Evolutionary conservation across 2,329 filamentous ascomycete species (phyloP).

Genomic region (Ophiostoma tasmaniense): DNA sequence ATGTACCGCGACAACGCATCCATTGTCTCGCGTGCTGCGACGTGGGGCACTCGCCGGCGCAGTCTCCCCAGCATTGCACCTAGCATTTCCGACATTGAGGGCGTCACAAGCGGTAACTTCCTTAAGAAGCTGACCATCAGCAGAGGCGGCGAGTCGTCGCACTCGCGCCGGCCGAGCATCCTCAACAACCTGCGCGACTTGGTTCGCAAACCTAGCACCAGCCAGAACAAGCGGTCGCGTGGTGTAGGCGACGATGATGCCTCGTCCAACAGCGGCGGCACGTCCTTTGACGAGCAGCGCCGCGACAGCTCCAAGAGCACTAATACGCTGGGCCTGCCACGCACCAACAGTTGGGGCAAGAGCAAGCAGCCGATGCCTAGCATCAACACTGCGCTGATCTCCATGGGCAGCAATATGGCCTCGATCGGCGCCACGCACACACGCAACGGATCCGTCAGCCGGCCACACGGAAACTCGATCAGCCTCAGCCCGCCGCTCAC

Average conservation of each 20-base stretch:
- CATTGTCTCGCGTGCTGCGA: slow-evolving; percentile 54
- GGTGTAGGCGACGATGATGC: slow-evolving; percentile 32
- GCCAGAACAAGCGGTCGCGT: slow-evolving; percentile 40
- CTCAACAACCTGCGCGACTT: slow-evolving; percentile 44
- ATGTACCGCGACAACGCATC: slow-evolving; percentile 49
- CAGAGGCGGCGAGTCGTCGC: slow-evolving; percentile 28
- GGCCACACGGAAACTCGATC: slow-evolving; percentile 14
- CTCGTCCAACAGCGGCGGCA: slow-evolving; percentile 21
- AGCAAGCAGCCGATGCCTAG: slow-evolving; percentile 43
- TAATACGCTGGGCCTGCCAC: slow-evolving; percentile 45
- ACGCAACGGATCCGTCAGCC: slow-evolving; percentile 51
- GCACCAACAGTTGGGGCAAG: slow-evolving; percentile 41
- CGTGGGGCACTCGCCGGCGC: slow-evolving; percentile 59
- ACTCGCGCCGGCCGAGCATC: slow-evolving; percentile 42
- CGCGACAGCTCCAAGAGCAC: slow-evolving; percentile 30
- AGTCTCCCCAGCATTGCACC: slow-evolving; percentile 53
- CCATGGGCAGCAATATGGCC: slow-evolving; percentile 46
- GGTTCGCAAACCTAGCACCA: slow-evolving; percentile 42
- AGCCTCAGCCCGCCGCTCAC: slow-evolving; percentile 30
- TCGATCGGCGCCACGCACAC: slow-evolving; percentile 49
- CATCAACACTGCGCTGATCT: slow-evolving; percentile 50
- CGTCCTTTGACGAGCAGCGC: slow-evolving; percentile 20
- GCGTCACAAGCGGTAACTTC: slow-evolving; percentile 50
- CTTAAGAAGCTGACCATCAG: slow-evolving; percentile 54
- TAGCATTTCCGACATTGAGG: slow-evolving; percentile 50